These are phyloP conservation scores for Quercus glauca DNA, from an alignment of 306 rosid species.

Conservation along the genomic window DNA sequence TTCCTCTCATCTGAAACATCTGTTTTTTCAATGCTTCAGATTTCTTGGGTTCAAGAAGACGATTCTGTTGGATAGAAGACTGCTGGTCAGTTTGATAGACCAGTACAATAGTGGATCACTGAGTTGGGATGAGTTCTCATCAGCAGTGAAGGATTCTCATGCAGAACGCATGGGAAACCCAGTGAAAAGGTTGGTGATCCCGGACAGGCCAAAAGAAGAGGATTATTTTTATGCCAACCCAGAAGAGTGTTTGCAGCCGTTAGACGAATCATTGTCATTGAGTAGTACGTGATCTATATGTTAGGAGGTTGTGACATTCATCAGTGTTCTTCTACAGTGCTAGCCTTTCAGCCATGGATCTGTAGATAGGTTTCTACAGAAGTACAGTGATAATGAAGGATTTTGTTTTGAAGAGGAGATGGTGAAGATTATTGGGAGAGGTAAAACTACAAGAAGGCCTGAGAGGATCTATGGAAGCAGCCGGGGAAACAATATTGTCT, in stretches of 20 bases:
- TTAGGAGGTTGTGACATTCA: constrained; percentile 32
- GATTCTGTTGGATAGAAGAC: constrained; percentile 71
- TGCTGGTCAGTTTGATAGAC: constrained; percentile 82
- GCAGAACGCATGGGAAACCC: constrained; percentile 82
- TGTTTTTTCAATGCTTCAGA: constrained; percentile 40
- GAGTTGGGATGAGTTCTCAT: constrained; percentile 80
- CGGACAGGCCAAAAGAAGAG: constrained; percentile 91
- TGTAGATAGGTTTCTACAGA: constrained; percentile 35
- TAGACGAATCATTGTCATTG: constrained; percentile 44
- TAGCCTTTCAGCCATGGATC: constrained; percentile 42
- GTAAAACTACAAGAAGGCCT: constrained; percentile 33
- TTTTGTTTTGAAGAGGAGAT: constrained; percentile 38
- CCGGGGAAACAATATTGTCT: constrained; percentile 39
- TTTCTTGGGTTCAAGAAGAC: constrained; percentile 89
- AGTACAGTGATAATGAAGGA: constrained; percentile 33
- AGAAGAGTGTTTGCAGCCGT: constrained; percentile 69
- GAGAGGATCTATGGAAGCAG: constrained; percentile 37
- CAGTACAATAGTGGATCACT: constrained; percentile 50
- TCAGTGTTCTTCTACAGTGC: constrained; percentile 39
- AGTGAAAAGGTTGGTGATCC: constrained; percentile 59
- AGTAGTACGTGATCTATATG: constrained; percentile 49
- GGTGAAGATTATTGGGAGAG: constrained; percentile 36
- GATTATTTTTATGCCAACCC: constrained; percentile 95
- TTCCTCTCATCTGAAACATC: background rate
- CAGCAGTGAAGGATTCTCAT: constrained; percentile 76